These are phyloP conservation scores for Fraxinus ornus DNA, from an alignment of 305 asterid genomes.

Conservation along the genomic window DNA sequence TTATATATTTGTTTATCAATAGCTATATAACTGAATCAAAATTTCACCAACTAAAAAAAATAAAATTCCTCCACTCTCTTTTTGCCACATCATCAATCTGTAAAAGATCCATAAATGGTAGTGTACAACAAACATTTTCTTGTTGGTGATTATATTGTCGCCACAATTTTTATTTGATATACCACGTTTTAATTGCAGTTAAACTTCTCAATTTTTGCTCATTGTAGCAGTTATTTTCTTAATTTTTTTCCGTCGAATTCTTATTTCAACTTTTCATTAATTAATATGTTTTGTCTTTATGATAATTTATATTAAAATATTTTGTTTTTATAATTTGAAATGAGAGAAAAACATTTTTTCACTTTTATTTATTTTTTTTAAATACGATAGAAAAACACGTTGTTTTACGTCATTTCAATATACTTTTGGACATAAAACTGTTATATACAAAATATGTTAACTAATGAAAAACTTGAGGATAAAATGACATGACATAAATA, in stretches of 20 bases:
- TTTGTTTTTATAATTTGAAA: neutral
- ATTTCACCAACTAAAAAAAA: neutral
- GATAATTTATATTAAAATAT: no score
- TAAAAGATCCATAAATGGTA: neutral
- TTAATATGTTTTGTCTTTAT: no score
- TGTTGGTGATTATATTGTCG: neutral
- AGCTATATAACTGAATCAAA: no score
- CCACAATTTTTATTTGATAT: neutral
- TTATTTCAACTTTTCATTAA: neutral
- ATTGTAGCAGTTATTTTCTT: neutral
- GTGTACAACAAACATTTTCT: neutral
- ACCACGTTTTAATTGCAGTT: neutral
- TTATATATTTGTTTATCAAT: neutral
- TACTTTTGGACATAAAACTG: no score
- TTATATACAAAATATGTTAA: neutral
- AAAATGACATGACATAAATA: no score
- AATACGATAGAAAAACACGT: neutral
- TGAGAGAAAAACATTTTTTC: neutral
- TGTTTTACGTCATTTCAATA: no score
- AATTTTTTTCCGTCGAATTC: neutral
- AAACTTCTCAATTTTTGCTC: neutral
- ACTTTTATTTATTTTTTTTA: no score
- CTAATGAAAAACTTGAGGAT: neutral
- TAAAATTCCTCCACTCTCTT: no score
- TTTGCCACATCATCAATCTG: neutral